Base-by-base conservation (phyloP, 257 asterid species). In the Primulina huaijiensis region DNA sequence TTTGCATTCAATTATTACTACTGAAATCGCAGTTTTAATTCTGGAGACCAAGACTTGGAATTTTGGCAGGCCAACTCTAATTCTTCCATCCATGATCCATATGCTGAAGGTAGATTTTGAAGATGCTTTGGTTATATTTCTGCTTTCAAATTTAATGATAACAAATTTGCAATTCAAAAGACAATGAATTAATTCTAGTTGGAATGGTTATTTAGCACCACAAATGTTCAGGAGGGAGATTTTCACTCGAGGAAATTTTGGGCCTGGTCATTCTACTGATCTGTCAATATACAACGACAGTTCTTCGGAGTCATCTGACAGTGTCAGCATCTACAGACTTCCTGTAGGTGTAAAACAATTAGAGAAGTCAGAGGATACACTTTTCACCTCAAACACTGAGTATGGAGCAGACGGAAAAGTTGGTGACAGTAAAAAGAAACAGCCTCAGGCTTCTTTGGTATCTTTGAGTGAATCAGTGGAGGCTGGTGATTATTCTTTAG, bases 281-380 rank as follows among this genome's bases (percentile, higher is more conserved):
- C 6, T 66, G 60, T 73, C 84, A 64, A 74, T 78, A 55, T 76
- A 73, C 40, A 88, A 86, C 59, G 68, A 80, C 68, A 79, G 73
- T 65, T 80, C 65, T 72, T 25, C 77, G 9, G 96, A 84, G 64
- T 79, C 77, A 62, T 62, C 81, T 78, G 95, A 84, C 67, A 77
- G 68, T 67, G 74, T 85, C 76, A 82, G 82, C 86, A 74, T 86
- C 78, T 89, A 76, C 80, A 86, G 68, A 79, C 95, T 90, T 65
- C 99, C 99, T 38, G 88, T 93, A 81, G 99, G 99, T 70, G 90
- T 93, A 60, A 93, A 84, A 74, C 73, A 68, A 57, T 43, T 71
- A 46, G 89, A 83, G 79, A 85, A 80, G 73, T 73, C 68, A 57
- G 79, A 79, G 70, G 88, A 83, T 34, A 40, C 74, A 80, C 68